Evolutionary conservation across 805 yeast genomes (phyloP).

Genomic region (Myxozyma vanderwaltii): DNA sequence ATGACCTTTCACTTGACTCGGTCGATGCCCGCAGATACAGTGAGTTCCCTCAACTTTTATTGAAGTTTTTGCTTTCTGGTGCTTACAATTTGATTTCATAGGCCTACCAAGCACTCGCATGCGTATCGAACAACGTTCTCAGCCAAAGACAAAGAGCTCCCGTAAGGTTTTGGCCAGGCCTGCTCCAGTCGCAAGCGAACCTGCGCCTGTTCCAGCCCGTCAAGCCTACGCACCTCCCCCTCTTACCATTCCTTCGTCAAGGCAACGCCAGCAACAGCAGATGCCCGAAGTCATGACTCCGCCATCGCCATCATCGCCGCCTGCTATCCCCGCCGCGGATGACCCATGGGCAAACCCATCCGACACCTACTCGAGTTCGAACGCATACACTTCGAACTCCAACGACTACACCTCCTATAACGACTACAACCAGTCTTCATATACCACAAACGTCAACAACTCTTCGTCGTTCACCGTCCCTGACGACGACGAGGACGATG

Average conservation of each 20-base stretch:
- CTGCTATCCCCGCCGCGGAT: conserved; percentile 16
- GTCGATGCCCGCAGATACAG: conserved; percentile 36
- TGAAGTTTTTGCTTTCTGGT: too few species aligned
- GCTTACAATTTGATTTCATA: neutral
- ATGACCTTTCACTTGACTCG: conserved; percentile 38
- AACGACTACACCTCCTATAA: neutral
- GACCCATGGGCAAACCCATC: conserved; percentile 31
- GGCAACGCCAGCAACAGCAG: conserved; percentile 12
- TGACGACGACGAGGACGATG: conserved; percentile 14
- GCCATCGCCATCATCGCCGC: conserved; percentile 33
- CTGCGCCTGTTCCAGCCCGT: conserved; percentile 2
- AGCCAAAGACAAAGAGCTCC: conserved; percentile 1
- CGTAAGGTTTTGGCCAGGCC: conserved; percentile 3
- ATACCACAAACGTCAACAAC: conserved; percentile 7
- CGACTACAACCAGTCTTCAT: conserved; percentile 14
- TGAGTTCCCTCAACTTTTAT: neutral
- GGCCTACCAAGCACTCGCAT: conserved; percentile 23
- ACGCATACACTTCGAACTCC: neutral
- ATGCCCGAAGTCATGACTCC: conserved; percentile 29
- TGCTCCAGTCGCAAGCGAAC: neutral
- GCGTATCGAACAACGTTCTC: conserved; percentile 6
- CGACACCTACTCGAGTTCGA: conserved; percentile 12
- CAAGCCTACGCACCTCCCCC: conserved; percentile 11
- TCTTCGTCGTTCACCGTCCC: conserved; percentile 8
- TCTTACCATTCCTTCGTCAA: neutral